A percentile compares a stretch with the other conserved stretches of the same genome.
phyloP scores from a whole-genome alignment of 2,329 filamentous ascomycete species.

The Metarhizium guizhouense region DNA sequence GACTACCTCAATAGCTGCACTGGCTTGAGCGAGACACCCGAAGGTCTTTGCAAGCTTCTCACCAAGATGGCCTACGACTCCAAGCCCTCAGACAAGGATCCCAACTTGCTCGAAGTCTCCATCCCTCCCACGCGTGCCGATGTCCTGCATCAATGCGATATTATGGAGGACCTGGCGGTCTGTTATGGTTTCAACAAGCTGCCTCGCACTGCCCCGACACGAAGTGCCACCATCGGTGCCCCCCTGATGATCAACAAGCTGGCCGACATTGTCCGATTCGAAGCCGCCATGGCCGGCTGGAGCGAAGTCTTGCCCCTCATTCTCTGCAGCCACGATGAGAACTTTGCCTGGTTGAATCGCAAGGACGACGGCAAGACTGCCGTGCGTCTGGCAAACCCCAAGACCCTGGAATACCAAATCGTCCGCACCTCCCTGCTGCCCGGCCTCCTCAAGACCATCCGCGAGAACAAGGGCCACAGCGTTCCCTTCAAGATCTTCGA shows the following conservation, averaged over 20 bases:
- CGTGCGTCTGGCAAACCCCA: constrained; percentile 82
- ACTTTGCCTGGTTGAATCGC: constrained; percentile 91
- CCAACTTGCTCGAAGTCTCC: constrained; percentile 68
- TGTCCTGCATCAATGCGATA: constrained; percentile 90
- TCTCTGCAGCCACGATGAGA: constrained; percentile 95
- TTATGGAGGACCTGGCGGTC: constrained; percentile 97
- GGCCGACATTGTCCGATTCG: constrained; percentile 77
- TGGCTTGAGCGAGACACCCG: constrained; percentile 66
- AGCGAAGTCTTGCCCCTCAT: constrained; percentile 93
- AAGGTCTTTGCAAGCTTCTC: constrained; percentile 70
- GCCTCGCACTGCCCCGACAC: constrained; percentile 76
- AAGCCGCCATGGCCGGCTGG: constrained; percentile 93
- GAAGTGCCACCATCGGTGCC: constrained; percentile 76
- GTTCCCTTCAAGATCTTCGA: constrained; percentile 92
- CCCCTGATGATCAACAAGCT: constrained; percentile 92
- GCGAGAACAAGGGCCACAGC: constrained; percentile 83
- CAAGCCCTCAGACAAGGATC: constrained; percentile 59
- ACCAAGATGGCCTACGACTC: constrained; percentile 85
- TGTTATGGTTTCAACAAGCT: constrained; percentile 97
- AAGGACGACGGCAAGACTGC: constrained; percentile 78
- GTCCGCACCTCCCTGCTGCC: constrained; percentile 81
- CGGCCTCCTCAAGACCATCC: constrained; percentile 84
- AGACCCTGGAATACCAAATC: constrained; percentile 88
- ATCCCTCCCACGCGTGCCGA: constrained; percentile 88
- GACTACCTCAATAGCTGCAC: constrained; percentile 93